Evolutionary conservation across 1,139 yeast species (phyloP), one percentile per base, ranked within the genome.

Genomic region (Geotrichum australiense): DNA sequence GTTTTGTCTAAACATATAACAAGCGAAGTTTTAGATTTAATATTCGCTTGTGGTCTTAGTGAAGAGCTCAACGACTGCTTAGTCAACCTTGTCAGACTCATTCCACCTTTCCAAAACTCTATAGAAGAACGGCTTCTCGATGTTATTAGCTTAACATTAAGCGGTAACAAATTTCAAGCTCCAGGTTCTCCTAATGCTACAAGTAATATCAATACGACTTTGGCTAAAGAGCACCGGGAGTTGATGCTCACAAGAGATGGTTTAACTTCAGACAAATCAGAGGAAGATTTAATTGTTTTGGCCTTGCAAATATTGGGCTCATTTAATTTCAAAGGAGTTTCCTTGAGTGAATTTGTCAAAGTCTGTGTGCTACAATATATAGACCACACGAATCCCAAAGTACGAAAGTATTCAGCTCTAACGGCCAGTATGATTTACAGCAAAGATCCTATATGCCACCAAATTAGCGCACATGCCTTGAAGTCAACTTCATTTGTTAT

Each of bases 1-100:
- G 94, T 96, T 1, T 68, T 91, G 42, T 83, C 96, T 0, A 89
- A 89, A 57, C 91, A 86, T 57, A 67, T 91, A 48, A 91, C 87
- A 50, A 72, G 81, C 49, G 94, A 86, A 54, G 74, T 89, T 19
- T 65, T 91, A 45, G 93, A 82, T 51, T 71, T 83, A 68, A 74
- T 89, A 65, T 73, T 91, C 54, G 74, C 82, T 42, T 86, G 96
- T 50, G 85, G 95, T 0, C 70, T 91, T 39, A 82, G 91, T 16
- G 80, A 75, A 47, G 80, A 83, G 49, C 76, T 89, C 76, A 79
- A 85, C 56, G 76, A 78, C 46, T 85, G 93, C 10, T 60, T 89
- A 27, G 74, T 74, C 45, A 76, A 78, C 1, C 69, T 91, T 33
- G 79, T 80, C 21, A 73, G 71, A 5, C 74, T 82, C 49, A 80